Conservation (phyloP, 2,329 filamentous ascomycete genomes). For the Trichoderma sp. region DNA sequence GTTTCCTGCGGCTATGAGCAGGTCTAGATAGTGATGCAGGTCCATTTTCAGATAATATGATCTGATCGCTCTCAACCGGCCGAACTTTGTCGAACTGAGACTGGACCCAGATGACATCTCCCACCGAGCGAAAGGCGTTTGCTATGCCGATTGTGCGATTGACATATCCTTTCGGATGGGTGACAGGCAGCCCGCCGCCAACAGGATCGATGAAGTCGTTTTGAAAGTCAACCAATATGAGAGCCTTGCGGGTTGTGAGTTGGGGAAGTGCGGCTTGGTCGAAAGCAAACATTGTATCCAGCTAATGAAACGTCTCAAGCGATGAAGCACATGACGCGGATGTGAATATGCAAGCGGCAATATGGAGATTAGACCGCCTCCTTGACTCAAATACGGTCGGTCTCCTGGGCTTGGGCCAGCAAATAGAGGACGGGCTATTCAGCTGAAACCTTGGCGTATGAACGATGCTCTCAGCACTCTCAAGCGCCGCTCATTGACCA, state of each 20-base stretch:
- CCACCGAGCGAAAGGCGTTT: slow-evolving; percentile 67
- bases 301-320: background rate
- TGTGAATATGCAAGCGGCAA: background rate
- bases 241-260: slow-evolving; percentile 60
- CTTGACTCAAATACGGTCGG: background rate
- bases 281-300: slow-evolving; percentile 51
- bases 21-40: slow-evolving; percentile 20
- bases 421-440: background rate
- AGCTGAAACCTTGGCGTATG: background rate
- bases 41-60: slow-evolving; percentile 42
- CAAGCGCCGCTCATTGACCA: background rate
- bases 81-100: slow-evolving; percentile 67
- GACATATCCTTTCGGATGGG: slow-evolving; percentile 62
- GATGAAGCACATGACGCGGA: background rate
- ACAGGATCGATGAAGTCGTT: slow-evolving; percentile 73
- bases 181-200: slow-evolving; percentile 64
- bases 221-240: slow-evolving; percentile 83
- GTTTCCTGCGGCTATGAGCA: slow-evolving; percentile 21
- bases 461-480: background rate
- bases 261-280: slow-evolving; percentile 54
- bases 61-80: slow-evolving; percentile 51
- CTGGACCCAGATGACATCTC: slow-evolving; percentile 78
- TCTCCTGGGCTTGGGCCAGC: background rate
- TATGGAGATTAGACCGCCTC: background rate
- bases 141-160: slow-evolving; percentile 64